phyloP scores from a whole-genome alignment of 2,329 filamentous ascomycete genomes.

The Thelonectria blattea region DNA sequence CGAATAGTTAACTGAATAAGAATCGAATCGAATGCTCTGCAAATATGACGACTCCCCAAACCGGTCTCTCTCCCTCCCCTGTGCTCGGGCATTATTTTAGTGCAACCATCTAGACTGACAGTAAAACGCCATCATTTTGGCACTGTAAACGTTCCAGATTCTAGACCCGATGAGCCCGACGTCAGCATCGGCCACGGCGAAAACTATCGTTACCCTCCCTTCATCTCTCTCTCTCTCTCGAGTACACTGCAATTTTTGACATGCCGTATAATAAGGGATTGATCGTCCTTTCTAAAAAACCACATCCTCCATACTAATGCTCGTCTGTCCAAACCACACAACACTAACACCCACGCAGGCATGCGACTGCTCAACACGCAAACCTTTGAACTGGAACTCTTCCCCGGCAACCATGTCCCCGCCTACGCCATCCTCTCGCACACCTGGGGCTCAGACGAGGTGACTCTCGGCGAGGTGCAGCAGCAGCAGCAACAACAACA shows the following conservation, averaged over 20 bases:
- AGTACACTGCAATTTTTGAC: too few relatives aligned
- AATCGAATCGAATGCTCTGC: not conserved
- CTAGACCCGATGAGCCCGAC: not conserved
- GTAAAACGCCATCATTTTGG: not conserved
- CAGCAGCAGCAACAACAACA: not conserved
- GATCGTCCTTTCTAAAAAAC: too few relatives aligned
- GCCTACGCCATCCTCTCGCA: slow-evolving; percentile 40
- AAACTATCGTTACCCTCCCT: not conserved
- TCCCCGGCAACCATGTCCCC: slow-evolving; percentile 23
- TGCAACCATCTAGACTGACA: not conserved
- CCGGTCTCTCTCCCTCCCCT: not conserved
- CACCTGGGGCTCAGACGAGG: slow-evolving; percentile 35
- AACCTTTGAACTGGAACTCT: slow-evolving; percentile 30
- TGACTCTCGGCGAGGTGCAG: slow-evolving; percentile 29
- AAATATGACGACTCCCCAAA: too few relatives aligned
- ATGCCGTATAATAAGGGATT: not conserved
- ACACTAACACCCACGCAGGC: not conserved
- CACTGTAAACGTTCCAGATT: not conserved
- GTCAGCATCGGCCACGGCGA: not conserved
- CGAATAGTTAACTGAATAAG: too few relatives aligned
- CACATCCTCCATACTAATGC: not conserved
- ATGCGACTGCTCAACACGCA: slow-evolving; percentile 38
- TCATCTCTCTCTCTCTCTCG: too few relatives aligned
- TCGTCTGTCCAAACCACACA: not conserved
- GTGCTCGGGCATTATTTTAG: not conserved